Percentiles rank a stretch among this genome's conserved stretches.
Evolutionary conservation across 2,329 filamentous ascomycete species (phyloP).

Genomic region (Colletotrichum lindemuthianum): DNA sequence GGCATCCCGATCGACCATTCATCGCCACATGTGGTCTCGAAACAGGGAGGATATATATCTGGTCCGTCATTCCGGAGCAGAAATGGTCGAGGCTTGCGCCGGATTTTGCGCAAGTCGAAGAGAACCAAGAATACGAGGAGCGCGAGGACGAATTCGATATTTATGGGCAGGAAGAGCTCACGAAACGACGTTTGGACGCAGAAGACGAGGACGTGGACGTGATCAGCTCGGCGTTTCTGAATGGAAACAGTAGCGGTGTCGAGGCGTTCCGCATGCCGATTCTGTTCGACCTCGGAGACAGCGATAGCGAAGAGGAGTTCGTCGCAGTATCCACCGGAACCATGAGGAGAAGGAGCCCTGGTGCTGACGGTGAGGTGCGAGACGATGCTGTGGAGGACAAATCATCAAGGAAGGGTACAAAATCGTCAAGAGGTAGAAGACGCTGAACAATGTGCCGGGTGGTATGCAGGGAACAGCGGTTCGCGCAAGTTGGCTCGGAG

Average conservation of each 20-base stretch:
- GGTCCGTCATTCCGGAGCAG: constrained; percentile 94
- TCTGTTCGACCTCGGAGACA: constrained; percentile 90
- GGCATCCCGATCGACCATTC: constrained; percentile 90
- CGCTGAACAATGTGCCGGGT: constrained; percentile 3
- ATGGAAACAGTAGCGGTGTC: constrained; percentile 60
- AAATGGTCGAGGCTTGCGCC: constrained; percentile 97
- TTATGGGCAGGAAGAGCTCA: constrained; percentile 92
- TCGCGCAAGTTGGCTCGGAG: not conserved
- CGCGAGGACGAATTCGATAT: constrained; percentile 98
- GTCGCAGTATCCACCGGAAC: constrained; percentile 77
- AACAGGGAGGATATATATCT: constrained; percentile 92
- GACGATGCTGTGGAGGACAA: constrained; percentile 63
- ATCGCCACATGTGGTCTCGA: constrained; percentile 93
- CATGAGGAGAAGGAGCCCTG: constrained; percentile 86
- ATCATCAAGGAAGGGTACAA: constrained; percentile 52
- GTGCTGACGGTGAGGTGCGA: constrained; percentile 69
- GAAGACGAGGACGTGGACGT: constrained; percentile 97
- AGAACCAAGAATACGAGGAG: constrained; percentile 97
- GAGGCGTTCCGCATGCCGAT: constrained; percentile 86
- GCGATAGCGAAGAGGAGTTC: constrained; percentile 93
- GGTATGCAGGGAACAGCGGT: not conserved
- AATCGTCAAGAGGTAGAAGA: constrained; percentile 26
- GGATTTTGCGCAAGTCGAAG: constrained; percentile 96
- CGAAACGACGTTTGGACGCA: constrained; percentile 86
- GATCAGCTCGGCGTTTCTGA: constrained; percentile 73